phyloP scores from a whole-genome alignment of 495 filamentous ascomycete genomes.

The Saxophila tyrrhenica region DNA sequence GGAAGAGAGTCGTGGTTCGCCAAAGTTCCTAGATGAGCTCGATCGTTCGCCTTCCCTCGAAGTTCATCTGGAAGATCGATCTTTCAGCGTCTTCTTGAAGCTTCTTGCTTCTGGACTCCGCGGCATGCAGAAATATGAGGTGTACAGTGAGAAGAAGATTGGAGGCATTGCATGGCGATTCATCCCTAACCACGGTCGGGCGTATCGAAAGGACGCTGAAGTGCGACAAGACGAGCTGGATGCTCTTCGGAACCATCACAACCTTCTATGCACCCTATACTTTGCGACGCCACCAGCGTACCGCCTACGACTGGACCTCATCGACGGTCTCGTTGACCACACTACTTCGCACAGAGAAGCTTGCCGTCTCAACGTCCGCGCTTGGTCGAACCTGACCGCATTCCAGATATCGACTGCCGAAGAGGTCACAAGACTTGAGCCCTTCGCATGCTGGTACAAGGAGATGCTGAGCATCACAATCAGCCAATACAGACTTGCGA shows the following conservation, averaged over 20 bases:
- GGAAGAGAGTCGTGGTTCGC: constrained; percentile 66
- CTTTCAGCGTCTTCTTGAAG: constrained; percentile 90
- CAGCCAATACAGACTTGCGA: constrained; percentile 46
- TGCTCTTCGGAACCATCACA: constrained; percentile 83
- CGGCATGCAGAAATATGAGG: constrained; percentile 37
- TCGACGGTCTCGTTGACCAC: constrained; percentile 70
- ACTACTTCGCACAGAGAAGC: constrained; percentile 73
- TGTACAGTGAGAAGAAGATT: constrained; percentile 59
- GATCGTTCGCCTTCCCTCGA: constrained; percentile 48
- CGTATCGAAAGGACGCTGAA: constrained; percentile 70
- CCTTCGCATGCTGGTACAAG: constrained; percentile 52
- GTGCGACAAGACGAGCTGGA: constrained; percentile 68
- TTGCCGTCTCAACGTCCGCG: constrained; percentile 67
- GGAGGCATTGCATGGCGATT: constrained; percentile 66
- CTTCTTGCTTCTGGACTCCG: constrained; percentile 60
- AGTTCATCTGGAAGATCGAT: constrained; percentile 58
- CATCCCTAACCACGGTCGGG: constrained; percentile 78
- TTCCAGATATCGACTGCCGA: constrained; percentile 55
- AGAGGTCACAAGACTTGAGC: constrained; percentile 20
- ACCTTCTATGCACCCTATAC: constrained; percentile 80
- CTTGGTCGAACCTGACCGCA: constrained; percentile 67
- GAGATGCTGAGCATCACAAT: constrained; percentile 45
- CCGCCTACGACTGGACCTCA: constrained; percentile 56
- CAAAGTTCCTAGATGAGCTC: constrained; percentile 66
- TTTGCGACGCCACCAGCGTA: constrained; percentile 65